phyloP scores from a whole-genome alignment of 2,329 filamentous ascomycete genomes.

The Colletotrichum sojae region DNA sequence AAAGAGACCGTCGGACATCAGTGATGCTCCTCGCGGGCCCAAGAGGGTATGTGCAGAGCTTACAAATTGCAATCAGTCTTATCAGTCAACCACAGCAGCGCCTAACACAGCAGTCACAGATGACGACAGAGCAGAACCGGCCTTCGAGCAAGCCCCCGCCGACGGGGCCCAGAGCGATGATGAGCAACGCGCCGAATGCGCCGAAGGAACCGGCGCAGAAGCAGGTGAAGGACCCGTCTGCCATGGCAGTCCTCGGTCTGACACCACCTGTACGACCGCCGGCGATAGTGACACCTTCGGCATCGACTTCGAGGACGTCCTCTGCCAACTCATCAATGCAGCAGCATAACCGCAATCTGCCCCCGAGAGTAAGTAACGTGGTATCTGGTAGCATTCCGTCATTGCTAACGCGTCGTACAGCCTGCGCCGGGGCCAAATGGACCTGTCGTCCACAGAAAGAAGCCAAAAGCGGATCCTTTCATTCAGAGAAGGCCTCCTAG shows the following conservation, averaged over 20 bases:
- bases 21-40: conserved; percentile 49
- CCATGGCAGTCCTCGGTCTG: conserved; percentile 66
- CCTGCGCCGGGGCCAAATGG: conserved; percentile 28
- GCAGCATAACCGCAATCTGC: conserved; percentile 23
- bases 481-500: conserved; percentile 54
- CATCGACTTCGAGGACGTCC: conserved; percentile 31
- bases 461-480: conserved; percentile 60
- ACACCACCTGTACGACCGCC: conserved; percentile 61
- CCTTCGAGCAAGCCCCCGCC: conserved; percentile 37
- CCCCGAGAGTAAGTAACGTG: conserved; percentile 26
- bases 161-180: conserved; percentile 38
- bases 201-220: conserved; percentile 42
- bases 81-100: background rate
- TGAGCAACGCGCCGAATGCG: conserved; percentile 36
- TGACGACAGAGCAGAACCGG: conserved; percentile 39
- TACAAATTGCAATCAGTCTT: background rate
- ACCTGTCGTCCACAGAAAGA: conserved; percentile 52
- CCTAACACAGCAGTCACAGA: conserved; percentile 34
- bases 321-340: conserved; percentile 14
- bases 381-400: background rate
- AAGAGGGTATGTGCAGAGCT: conserved; percentile 58
- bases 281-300: conserved; percentile 41
- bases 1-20: conserved; percentile 61
- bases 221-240: conserved; percentile 61
- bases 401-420: conserved; percentile 20